These are phyloP conservation scores for Leptodermis oblonga DNA, from an alignment of 257 asterid species.

Conservation along the genomic window DNA sequence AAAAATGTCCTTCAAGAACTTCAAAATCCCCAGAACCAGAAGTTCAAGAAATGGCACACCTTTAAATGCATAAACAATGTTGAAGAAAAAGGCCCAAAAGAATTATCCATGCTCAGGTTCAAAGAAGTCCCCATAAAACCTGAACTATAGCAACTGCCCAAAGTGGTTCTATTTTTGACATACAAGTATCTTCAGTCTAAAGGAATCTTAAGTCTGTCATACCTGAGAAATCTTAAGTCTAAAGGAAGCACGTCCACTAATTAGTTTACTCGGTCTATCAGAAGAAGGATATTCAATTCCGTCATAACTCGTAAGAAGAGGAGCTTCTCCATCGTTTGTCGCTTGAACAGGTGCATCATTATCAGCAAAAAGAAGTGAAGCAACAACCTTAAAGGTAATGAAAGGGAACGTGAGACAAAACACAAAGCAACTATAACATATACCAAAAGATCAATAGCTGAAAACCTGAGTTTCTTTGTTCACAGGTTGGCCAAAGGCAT, in stretches of 20 bases:
- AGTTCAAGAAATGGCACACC: neutral
- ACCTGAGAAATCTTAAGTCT: conserved; percentile 91
- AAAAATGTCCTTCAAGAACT: neutral
- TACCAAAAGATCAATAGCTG: conserved; percentile 12
- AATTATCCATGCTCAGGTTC: neutral
- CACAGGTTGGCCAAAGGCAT: conserved; percentile 52
- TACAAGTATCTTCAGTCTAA: no score
- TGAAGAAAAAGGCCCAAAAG: neutral
- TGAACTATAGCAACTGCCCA: neutral
- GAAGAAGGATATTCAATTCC: conserved; percentile 65
- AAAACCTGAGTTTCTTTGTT: conserved; percentile 68
- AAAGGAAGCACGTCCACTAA: conserved; percentile 71
- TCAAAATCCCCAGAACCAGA: neutral
- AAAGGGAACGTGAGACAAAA: neutral
- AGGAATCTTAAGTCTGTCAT: neutral
- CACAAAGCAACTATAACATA: neutral
- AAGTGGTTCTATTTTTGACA: neutral
- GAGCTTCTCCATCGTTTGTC: conserved; percentile 70
- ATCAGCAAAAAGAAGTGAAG: conserved; percentile 75
- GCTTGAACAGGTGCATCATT: conserved; percentile 54
- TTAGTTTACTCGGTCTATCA: conserved; percentile 59
- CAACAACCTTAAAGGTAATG: conserved; percentile 51
- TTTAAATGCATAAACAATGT: neutral
- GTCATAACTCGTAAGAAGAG: conserved; percentile 61
- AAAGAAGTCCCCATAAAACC: neutral